These are phyloP conservation scores for Jamesozyma rosinii DNA, from an alignment of 805 yeast genomes.

Conservation along the genomic window DNA sequence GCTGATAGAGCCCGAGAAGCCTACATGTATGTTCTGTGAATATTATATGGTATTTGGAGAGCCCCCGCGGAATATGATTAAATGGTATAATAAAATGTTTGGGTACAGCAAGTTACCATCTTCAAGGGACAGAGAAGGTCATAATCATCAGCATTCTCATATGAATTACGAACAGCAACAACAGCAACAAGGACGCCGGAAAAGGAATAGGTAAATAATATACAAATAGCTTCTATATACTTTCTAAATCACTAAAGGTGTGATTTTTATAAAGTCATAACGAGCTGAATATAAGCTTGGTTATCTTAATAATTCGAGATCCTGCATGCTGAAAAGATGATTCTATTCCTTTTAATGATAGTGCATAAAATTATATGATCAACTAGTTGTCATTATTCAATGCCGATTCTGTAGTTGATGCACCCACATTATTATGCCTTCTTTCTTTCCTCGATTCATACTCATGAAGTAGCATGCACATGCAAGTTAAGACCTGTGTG, in stretches of 20 bases:
- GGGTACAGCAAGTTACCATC: constrained; percentile 20
- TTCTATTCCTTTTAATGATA: too few species aligned
- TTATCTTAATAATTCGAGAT: too few species aligned
- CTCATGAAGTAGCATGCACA: constrained; percentile 29
- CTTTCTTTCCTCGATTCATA: constrained; percentile 28
- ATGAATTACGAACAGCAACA: constrained; percentile 3
- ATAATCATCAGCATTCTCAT: constrained; percentile 5
- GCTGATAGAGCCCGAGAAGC: constrained; percentile 15
- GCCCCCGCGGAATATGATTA: constrained; percentile 42
- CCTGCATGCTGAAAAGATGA: too few species aligned
- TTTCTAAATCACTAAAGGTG: too few species aligned
- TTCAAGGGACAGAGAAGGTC: constrained; percentile 6
- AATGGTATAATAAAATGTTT: constrained; percentile 36
- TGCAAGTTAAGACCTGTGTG: constrained; percentile 26
- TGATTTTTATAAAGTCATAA: too few species aligned
- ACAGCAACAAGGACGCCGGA: constrained; percentile 11
- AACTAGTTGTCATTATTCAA: not conserved
- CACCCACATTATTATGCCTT: constrained; percentile 7
- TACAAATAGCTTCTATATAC: too few species aligned
- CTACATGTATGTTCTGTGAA: constrained; percentile 43
- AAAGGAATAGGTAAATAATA: constrained; percentile 12
- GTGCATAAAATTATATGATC: too few species aligned
- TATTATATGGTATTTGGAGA: constrained; percentile 43
- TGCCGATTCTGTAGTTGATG: not conserved
- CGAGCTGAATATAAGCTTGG: too few species aligned